Evolutionary conservation across 78 protist genomes (phyloP).

Genomic region (Dictyostelium purpureum): DNA sequence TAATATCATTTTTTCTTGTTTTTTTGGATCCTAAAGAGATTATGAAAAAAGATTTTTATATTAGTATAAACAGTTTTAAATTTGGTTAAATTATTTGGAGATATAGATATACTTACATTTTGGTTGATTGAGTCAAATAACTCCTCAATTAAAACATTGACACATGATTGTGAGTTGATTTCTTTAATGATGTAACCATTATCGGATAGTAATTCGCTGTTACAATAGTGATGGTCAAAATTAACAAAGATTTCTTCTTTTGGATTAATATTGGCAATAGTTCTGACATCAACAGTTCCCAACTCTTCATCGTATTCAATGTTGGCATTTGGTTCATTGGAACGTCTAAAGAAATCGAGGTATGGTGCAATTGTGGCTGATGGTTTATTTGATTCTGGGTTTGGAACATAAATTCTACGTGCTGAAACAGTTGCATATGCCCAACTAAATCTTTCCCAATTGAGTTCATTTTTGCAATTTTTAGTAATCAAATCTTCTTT

Average conservation of each 20-base stretch:
- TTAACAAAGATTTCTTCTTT: conserved; percentile 40
- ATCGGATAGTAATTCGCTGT: conserved; percentile 18
- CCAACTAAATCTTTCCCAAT: conserved; percentile 39
- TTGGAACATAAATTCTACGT: conserved; percentile 18
- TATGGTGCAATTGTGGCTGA: conserved; percentile 20
- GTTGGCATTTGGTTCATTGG: conserved; percentile 5
- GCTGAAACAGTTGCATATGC: conserved; percentile 20
- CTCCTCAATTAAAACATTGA: conserved; percentile 49
- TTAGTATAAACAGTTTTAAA: not conserved
- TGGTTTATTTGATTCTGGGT: not conserved
- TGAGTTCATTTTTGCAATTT: not conserved
- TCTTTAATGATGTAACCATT: conserved; percentile 25
- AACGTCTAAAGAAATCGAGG: conserved; percentile 29
- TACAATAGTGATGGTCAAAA: conserved; percentile 58
- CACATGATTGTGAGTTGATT: not conserved
- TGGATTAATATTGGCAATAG: not conserved
- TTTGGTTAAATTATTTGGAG: not conserved
- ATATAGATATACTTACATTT: not conserved
- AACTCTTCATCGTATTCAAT: not conserved
- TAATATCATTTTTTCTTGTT: conserved; percentile 11
- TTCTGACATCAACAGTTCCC: not conserved
- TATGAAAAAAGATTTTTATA: not conserved
- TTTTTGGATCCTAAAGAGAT: conserved; percentile 30
- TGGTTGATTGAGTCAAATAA: conserved; percentile 17
- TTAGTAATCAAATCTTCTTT: not conserved